Conservation (phyloP, 148 eudicot genomes). For the Mesembryanthemum crystallinum region DNA sequence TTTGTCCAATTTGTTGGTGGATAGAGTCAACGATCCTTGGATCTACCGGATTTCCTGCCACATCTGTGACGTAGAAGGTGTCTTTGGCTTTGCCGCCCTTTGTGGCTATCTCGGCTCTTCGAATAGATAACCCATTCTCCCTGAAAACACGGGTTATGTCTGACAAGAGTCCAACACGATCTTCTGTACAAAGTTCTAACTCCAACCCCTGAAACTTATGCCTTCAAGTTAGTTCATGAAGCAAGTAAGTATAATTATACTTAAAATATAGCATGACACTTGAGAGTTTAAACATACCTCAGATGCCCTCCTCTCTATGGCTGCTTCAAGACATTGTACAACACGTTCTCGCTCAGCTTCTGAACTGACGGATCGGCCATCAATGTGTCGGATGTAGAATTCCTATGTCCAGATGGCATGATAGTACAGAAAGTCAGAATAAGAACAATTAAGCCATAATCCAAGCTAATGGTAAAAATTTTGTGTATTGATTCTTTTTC, state of each 20-base stretch:
- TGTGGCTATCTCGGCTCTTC: constrained; percentile 77
- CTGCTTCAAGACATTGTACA: constrained; percentile 89
- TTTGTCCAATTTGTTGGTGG: constrained; percentile 57
- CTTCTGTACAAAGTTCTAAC: constrained; percentile 71
- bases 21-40: constrained; percentile 52
- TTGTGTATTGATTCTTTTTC: neutral
- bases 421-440: neutral
- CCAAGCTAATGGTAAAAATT: neutral
- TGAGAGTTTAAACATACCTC: constrained; percentile 45
- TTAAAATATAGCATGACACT: neutral
- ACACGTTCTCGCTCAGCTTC: constrained; percentile 85
- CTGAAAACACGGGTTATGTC: constrained; percentile 82
- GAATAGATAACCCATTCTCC: constrained; percentile 67
- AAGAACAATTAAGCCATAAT: neutral
- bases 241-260: neutral
- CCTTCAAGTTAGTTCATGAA: neutral
- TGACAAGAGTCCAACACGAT: constrained; percentile 73
- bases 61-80: constrained; percentile 75
- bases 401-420: constrained; percentile 47
- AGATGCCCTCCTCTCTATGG: constrained; percentile 71
- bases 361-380: constrained; percentile 70
- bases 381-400: constrained; percentile 81
- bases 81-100: constrained; percentile 60
- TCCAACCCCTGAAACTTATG: constrained; percentile 57
- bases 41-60: constrained; percentile 67